Evolutionary conservation across 2,329 filamentous ascomycete genomes (phyloP).

Genomic region (Microdochium bolleyi): DNA sequence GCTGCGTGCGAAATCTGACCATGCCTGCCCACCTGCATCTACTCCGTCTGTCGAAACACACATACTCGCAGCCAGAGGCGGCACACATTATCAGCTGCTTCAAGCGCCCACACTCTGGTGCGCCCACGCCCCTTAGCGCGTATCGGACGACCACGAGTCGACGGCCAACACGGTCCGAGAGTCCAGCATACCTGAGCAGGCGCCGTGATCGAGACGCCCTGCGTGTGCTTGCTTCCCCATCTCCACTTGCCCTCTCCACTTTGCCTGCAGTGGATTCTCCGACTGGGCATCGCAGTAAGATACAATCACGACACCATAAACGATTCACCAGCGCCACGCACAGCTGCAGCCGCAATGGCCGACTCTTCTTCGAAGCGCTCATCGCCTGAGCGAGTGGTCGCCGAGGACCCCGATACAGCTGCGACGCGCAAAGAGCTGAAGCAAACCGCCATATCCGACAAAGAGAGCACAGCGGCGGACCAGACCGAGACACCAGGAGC

Average conservation of each 20-base stretch:
- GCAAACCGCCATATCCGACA: conserved; percentile 55
- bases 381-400: conserved; percentile 11
- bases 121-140: too few relatives aligned
- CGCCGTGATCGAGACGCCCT: too few relatives aligned
- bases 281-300: neutral
- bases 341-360: neutral
- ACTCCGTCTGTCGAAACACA: too few relatives aligned
- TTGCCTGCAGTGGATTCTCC: neutral
- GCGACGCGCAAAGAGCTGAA: conserved; percentile 57
- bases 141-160: too few relatives aligned
- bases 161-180: too few relatives aligned
- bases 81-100: too few relatives aligned
- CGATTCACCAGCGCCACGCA: neutral
- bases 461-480: conserved; percentile 2
- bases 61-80: too few relatives aligned
- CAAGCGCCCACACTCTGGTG: too few relatives aligned
- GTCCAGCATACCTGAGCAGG: too few relatives aligned
- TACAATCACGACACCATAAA: neutral
- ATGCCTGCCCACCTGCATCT: too few relatives aligned
- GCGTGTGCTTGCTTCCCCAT: conserved; percentile 2
- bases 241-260: neutral
- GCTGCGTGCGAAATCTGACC: too few relatives aligned
- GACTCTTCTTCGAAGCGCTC: conserved; percentile 11
- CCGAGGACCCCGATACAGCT: conserved; percentile 55
- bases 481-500: conserved; percentile 14